Conservation (phyloP, 768 basidiomycete species). For the Naematelia encephala region DNA sequence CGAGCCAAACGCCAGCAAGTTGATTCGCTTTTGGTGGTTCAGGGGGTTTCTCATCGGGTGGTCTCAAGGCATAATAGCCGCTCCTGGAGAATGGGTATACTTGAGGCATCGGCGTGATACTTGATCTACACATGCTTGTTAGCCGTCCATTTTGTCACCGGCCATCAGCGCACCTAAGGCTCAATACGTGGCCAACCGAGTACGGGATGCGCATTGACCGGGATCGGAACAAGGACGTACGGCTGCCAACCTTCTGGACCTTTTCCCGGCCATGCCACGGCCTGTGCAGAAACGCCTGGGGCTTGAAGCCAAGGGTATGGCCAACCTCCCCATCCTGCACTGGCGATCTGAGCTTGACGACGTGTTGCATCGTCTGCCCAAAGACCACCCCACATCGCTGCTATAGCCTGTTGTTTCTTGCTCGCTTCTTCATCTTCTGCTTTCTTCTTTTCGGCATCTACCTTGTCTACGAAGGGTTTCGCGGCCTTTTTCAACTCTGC, state of each 20-base stretch:
- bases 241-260: slow-evolving; percentile 40
- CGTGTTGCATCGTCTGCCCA: slow-evolving; percentile 31
- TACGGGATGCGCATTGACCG: slow-evolving; percentile 10
- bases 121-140: slow-evolving; percentile 14
- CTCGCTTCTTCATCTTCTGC: slow-evolving; percentile 35
- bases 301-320: slow-evolving; percentile 33
- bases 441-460: slow-evolving; percentile 30
- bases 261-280: slow-evolving; percentile 31
- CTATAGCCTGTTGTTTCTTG: slow-evolving; percentile 39
- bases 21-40: slow-evolving; percentile 8
- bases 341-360: slow-evolving; percentile 9
- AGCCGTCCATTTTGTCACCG: no score
- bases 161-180: no score
- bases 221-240: slow-evolving; percentile 31
- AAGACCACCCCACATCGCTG: slow-evolving; percentile 45
- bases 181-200: slow-evolving; percentile 13
- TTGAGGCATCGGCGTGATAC: slow-evolving; percentile 34
- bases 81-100: slow-evolving; percentile 42
- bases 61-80: slow-evolving; percentile 36
- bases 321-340: slow-evolving; percentile 31
- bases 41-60: slow-evolving; percentile 7
- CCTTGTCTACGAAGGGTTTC: slow-evolving; percentile 23
- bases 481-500: slow-evolving; percentile 28
- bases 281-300: slow-evolving; percentile 25
- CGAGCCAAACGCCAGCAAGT: slow-evolving; percentile 8